Percentiles rank a stretch among this genome's conserved stretches.
These are phyloP conservation scores for Globisporangium nagaii DNA, from an alignment of 352 stramenopile species.

Conservation along the genomic window DNA sequence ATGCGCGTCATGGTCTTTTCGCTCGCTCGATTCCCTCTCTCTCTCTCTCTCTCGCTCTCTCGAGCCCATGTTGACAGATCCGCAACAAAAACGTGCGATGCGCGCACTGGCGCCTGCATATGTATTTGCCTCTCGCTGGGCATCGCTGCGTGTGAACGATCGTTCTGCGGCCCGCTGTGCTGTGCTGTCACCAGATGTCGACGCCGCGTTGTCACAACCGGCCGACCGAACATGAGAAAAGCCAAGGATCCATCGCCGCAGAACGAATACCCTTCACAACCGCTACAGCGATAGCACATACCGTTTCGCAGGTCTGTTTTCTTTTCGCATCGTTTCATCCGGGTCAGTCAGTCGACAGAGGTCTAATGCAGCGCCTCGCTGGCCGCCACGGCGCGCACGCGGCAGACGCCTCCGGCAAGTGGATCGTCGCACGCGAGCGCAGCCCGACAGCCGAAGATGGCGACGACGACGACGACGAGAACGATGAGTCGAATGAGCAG, in stretches of 20 bases:
- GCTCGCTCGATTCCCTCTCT: background rate
- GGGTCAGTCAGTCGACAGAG: background rate
- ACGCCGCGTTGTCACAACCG: constrained; percentile 1
- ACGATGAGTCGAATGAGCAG: background rate
- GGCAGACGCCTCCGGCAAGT: background rate
- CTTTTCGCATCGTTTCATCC: background rate
- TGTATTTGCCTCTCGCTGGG: no score
- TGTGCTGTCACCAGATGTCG: no score
- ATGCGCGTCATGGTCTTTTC: constrained; percentile 1
- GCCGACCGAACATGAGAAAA: constrained; percentile 1
- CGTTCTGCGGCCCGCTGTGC: no score
- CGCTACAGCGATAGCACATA: background rate
- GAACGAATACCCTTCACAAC: background rate
- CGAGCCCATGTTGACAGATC: background rate
- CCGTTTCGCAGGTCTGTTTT: background rate
- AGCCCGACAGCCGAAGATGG: no score
- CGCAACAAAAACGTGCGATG: background rate
- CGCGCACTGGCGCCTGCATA: no score
- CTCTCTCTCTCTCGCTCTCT: background rate
- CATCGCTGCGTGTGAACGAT: no score
- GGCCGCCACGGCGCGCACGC: background rate
- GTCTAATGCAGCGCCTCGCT: background rate
- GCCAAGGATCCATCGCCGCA: background rate
- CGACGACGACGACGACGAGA: background rate
- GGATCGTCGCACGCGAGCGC: background rate